Percentiles rank a stretch among this genome's conserved stretches.
These are phyloP conservation scores for Cenchrus purpureus DNA, from an alignment of 176 grass and related monocot genomes.

Conservation along the genomic window DNA sequence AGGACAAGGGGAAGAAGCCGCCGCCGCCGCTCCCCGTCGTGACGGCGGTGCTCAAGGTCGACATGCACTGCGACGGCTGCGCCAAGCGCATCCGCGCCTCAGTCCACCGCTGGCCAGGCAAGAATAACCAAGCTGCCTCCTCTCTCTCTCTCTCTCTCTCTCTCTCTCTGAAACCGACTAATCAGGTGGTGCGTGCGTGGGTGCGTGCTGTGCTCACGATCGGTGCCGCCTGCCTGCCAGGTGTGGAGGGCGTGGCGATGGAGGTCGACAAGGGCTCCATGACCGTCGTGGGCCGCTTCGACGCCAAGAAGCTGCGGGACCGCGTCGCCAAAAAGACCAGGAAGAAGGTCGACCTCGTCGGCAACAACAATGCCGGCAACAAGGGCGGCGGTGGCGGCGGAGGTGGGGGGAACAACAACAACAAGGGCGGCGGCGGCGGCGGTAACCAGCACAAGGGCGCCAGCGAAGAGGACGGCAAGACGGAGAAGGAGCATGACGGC, in stretches of 20 bases:
- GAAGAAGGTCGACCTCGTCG: conserved; percentile 75
- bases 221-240: conserved; percentile 13
- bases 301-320: conserved; percentile 74
- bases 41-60: conserved; percentile 74
- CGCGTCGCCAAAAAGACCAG: conserved; percentile 64
- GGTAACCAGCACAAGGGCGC: not conserved
- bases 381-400: not conserved
- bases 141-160: not conserved
- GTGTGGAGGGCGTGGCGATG: conserved; percentile 77
- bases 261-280: conserved; percentile 62
- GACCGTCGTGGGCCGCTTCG: conserved; percentile 71
- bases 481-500: not conserved
- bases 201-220: not conserved
- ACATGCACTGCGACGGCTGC: conserved; percentile 92
- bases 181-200: no score
- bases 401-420: not conserved
- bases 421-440: not conserved
- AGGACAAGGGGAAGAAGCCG: conserved; percentile 27
- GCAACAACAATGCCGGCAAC: conserved; percentile 8
- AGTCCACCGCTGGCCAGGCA: conserved; percentile 63
- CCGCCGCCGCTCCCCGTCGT: conserved; percentile 21
- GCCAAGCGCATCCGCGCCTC: conserved; percentile 57
- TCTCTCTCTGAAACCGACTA: not conserved
- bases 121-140: not conserved
- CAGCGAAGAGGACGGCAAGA: conserved; percentile 28